phyloP scores from a whole-genome alignment of 352 stramenopile species.

The Pythium aristosporum region DNA sequence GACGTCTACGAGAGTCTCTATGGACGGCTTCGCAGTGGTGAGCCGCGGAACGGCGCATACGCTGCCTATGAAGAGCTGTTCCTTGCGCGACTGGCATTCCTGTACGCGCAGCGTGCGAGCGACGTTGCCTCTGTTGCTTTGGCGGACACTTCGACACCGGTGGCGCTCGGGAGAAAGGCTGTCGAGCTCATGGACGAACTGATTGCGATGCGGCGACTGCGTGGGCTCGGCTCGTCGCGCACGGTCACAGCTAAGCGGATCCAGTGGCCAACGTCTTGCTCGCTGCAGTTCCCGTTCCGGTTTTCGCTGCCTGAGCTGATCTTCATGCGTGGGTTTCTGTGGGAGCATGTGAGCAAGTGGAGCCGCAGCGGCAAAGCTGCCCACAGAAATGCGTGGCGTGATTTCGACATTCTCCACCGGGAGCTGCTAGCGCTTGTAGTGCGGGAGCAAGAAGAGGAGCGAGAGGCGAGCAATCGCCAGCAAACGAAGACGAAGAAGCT shows the following conservation, averaged over 20 bases:
- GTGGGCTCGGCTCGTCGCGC: conserved; percentile 1
- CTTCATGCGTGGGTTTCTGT: conserved; percentile 25
- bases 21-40: conserved; percentile 40
- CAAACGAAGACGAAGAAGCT: conserved; percentile 20
- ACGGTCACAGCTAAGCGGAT: conserved; percentile 8
- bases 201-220: conserved; percentile 12
- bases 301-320: conserved; percentile 18
- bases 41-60: conserved; percentile 32
- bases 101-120: conserved; percentile 38
- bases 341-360: conserved; percentile 7
- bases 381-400: conserved; percentile 36
- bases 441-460: conserved; percentile 9
- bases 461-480: neutral
- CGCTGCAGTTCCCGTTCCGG: conserved; percentile 6
- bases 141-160: neutral
- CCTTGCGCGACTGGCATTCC: conserved; percentile 48
- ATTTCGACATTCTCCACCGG: conserved; percentile 46
- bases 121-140: neutral
- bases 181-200: conserved; percentile 25
- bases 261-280: conserved; percentile 13
- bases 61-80: conserved; percentile 52
- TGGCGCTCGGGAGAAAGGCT: conserved; percentile 4
- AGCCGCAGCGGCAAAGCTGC: conserved; percentile 8
- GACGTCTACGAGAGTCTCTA: conserved; percentile 62
- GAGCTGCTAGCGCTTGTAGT: conserved; percentile 36